These are phyloP conservation scores for Nymphaea colorata DNA, from an alignment of 164 flowering plant species.

Conservation along the genomic window DNA sequence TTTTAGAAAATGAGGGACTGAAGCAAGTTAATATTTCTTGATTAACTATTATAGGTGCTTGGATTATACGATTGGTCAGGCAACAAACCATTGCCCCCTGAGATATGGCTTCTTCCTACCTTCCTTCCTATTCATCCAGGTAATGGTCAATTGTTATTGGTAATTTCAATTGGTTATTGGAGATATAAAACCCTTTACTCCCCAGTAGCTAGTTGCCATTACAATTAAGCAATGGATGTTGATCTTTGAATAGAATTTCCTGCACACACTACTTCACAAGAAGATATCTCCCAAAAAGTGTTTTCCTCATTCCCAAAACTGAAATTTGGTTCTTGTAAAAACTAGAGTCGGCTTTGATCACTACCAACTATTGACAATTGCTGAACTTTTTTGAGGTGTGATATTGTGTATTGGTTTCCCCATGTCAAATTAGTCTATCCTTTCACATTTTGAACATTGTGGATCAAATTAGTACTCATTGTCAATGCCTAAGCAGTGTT, in stretches of 20 bases:
- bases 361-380: background rate
- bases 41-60: slow-evolving; percentile 25
- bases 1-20: too few species aligned
- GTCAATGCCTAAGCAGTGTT: too few species aligned
- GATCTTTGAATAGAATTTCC: background rate
- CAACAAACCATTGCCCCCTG: slow-evolving; percentile 61
- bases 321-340: background rate
- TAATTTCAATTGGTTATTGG: background rate
- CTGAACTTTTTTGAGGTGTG: too few species aligned
- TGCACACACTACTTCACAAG: background rate
- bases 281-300: too few species aligned
- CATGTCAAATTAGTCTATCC: too few species aligned
- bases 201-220: background rate
- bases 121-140: slow-evolving; percentile 47
- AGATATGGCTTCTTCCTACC: slow-evolving; percentile 45
- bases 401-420: too few species aligned
- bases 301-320: too few species aligned
- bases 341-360: background rate
- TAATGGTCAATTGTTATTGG: slow-evolving; percentile 1
- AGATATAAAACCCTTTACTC: background rate
- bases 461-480: too few species aligned
- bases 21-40: too few species aligned
- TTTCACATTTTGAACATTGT: too few species aligned
- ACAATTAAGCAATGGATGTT: background rate
- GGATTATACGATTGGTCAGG: slow-evolving; percentile 65